Evolutionary conservation across 2,329 filamentous ascomycete species (phyloP), one percentile per base, ranked within the genome.

Genomic region (Didymella pomorum): DNA sequence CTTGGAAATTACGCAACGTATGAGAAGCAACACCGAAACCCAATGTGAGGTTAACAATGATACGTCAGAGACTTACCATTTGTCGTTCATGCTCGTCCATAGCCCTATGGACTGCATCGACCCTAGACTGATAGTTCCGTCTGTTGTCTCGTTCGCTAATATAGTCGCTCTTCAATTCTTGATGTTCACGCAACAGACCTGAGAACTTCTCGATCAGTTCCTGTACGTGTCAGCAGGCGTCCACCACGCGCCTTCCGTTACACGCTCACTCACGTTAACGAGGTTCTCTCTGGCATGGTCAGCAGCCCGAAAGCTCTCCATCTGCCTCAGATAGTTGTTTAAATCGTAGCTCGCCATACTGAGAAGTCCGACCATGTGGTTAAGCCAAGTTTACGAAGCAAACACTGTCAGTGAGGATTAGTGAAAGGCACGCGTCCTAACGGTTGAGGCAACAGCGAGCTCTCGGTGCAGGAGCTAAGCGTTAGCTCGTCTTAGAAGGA

Each of bases 251-350:
- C 66, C 12, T 66, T 29, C 14, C 7, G 14, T 11, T 2, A 14
- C 25, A n/a, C 26, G 25, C 18, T n/a, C 21, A 28, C 56, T 46
- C 11, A 76, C 75, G 35, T 60, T 65, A 51, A 77, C 61, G 39
- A 78, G 69, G 33, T 65, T 68, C 52, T 78, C 73, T 58, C 76
- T 67, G 14, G 73, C 72, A n/a, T 73, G 69, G 49, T 78, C 76
- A 29, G 73, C 75, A 26, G 70, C 69, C 29, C 69, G 69, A 55
- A 77, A 78, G 28, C 60, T 57, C 29, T 73, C 66, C 66, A 77
- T 70, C 55, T 73, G 70, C 20, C 64, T 62, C 25, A 61, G 52
- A 56, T 69, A 67, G 21, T 66, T 63, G 21, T 58, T 62, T 11
- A 61, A 43, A 37, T 68, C 66, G 55, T 69, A 65, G 26, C 70